These are phyloP conservation scores for Candida morakotiae DNA, from an alignment of 805 yeast genomes.

Conservation along the genomic window DNA sequence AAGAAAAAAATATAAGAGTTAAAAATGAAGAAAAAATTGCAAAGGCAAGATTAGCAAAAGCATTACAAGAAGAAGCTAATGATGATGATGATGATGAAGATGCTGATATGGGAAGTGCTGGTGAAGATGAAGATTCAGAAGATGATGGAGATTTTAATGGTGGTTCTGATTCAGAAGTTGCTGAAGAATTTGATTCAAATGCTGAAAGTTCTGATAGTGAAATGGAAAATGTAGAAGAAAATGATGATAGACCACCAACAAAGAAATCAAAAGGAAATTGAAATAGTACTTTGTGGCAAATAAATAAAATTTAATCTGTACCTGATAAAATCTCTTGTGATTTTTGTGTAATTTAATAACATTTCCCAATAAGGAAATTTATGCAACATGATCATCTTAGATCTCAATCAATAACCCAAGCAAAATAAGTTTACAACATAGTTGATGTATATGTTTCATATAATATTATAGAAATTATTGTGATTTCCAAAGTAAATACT, in stretches of 20 bases:
- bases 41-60: slow-evolving; percentile 74
- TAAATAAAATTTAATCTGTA: too few relatives aligned
- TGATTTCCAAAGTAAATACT: too few relatives aligned
- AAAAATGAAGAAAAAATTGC: slow-evolving; percentile 89
- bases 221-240: slow-evolving; percentile 13
- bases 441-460: too few relatives aligned
- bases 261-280: slow-evolving; percentile 22
- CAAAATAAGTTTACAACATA: too few relatives aligned
- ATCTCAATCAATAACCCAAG: neutral
- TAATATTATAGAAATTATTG: too few relatives aligned
- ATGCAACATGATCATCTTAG: too few relatives aligned
- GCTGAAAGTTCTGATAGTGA: slow-evolving; percentile 33
- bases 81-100: slow-evolving; percentile 45
- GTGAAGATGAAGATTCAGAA: slow-evolving; percentile 65
- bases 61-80: slow-evolving; percentile 57
- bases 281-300: too few relatives aligned
- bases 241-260: slow-evolving; percentile 28
- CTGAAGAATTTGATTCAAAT: slow-evolving; percentile 81
- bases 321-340: too few relatives aligned
- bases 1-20: slow-evolving; percentile 71
- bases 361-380: slow-evolving; percentile 2
- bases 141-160: slow-evolving; percentile 82
- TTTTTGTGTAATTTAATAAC: too few relatives aligned
- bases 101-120: slow-evolving; percentile 63
- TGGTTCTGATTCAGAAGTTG: slow-evolving; percentile 64